Evolutionary conservation across 768 basidiomycete species (phyloP).

Genomic region (Boletus edulis): DNA sequence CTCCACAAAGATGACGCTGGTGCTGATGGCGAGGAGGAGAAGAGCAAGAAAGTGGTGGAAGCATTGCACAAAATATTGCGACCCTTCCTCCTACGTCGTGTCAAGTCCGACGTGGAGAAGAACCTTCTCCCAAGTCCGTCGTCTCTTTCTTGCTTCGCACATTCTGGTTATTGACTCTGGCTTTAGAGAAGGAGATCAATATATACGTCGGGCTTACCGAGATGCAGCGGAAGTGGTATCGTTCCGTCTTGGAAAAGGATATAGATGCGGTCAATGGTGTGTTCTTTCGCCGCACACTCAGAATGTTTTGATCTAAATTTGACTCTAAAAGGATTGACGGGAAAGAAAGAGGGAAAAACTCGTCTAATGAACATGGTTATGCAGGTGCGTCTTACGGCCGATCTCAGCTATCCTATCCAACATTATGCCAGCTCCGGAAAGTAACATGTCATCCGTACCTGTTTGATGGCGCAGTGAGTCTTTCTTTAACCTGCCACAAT

Average conservation of each 20-base stretch:
- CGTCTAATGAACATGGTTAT: slow-evolving; percentile 98
- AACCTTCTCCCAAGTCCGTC: slow-evolving; percentile 81
- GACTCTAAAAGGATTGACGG: slow-evolving; percentile 64
- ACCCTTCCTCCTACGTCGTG: slow-evolving; percentile 90
- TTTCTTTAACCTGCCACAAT: background rate
- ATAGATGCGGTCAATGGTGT: slow-evolving; percentile 96
- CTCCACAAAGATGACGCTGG: slow-evolving; percentile 81
- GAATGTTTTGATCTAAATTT: background rate
- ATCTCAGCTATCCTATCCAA: background rate
- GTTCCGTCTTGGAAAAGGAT: slow-evolving; percentile 93
- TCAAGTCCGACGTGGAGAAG: slow-evolving; percentile 98
- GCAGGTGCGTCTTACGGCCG: slow-evolving; percentile 57
- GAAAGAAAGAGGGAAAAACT: slow-evolving; percentile 99
- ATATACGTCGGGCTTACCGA: slow-evolving; percentile 96
- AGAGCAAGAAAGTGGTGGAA: slow-evolving; percentile 91
- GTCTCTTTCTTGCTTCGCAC: background rate
- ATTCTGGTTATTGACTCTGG: background rate
- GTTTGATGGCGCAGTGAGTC: slow-evolving; percentile 82
- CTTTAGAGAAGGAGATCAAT: slow-evolving; percentile 93
- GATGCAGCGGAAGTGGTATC: slow-evolving; percentile 99
- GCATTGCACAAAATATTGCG: slow-evolving; percentile 95
- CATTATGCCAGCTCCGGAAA: slow-evolving; percentile 54
- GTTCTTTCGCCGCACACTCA: slow-evolving; percentile 12
- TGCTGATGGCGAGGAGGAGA: slow-evolving; percentile 71
- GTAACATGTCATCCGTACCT: slow-evolving; percentile 91